These are phyloP conservation scores for Penicillium aurantiogriseum DNA, from an alignment of 2,329 filamentous ascomycete species.

Conservation along the genomic window DNA sequence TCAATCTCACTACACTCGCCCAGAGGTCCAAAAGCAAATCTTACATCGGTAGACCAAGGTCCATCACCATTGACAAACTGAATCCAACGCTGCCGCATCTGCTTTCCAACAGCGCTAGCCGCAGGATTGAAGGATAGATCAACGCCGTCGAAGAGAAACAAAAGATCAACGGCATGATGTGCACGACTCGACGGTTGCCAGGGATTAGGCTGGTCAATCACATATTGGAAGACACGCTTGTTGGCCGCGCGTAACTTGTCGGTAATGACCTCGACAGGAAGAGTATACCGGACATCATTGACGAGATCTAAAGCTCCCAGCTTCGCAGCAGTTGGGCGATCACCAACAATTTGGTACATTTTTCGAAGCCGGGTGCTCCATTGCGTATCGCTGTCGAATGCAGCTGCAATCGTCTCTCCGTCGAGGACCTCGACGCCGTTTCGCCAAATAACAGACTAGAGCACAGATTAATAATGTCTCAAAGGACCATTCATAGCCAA, in stretches of 20 bases:
- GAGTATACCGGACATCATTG: slow-evolving; percentile 33
- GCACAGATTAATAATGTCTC: neutral
- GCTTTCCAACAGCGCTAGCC: slow-evolving; percentile 34
- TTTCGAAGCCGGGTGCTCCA: slow-evolving; percentile 36
- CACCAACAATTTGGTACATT: slow-evolving; percentile 43
- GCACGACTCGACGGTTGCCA: slow-evolving; percentile 49
- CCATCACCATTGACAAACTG: slow-evolving; percentile 37
- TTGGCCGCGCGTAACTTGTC: slow-evolving; percentile 27
- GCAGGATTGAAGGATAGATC: slow-evolving; percentile 38
- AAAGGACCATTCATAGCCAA: neutral
- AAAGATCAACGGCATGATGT: slow-evolving; percentile 50
- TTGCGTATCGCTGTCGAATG: slow-evolving; percentile 34
- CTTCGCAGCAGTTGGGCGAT: slow-evolving; percentile 42
- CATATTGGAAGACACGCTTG: slow-evolving; percentile 39
- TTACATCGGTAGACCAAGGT: slow-evolving; percentile 37
- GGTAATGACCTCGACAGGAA: slow-evolving; percentile 33
- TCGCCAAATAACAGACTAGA: slow-evolving; percentile 47
- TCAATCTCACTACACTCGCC: slow-evolving; percentile 37
- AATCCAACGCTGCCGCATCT: slow-evolving; percentile 45
- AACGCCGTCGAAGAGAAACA: slow-evolving; percentile 46
- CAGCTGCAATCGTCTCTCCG: slow-evolving; percentile 34
- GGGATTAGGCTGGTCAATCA: slow-evolving; percentile 49
- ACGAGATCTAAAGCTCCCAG: slow-evolving; percentile 41
- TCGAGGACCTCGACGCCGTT: slow-evolving; percentile 42
- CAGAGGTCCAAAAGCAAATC: slow-evolving; percentile 44